Base-by-base conservation (phyloP, 768 basidiomycete species). In the Leucocoprinus birnbaumii region DNA sequence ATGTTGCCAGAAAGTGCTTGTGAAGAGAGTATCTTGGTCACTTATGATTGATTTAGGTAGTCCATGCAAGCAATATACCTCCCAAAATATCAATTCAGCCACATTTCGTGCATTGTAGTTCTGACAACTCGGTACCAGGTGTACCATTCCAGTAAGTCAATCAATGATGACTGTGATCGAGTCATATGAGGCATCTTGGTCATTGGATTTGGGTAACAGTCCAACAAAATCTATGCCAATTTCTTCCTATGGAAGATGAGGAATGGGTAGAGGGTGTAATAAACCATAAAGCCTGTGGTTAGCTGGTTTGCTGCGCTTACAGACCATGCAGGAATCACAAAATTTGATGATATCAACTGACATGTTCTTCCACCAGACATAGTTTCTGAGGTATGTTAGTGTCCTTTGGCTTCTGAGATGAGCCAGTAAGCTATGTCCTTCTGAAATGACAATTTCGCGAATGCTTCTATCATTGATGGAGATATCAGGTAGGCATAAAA, bases 281-380 rank as follows among this genome's bases (percentile, higher is more conserved):
- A 64, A 40, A 0, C 68, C 62, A 22, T 60, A 66, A 0, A 61
- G 67, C 21, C 58, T 58, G n/a, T 68, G 64, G 35, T 63, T 64
- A 0, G 21, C 13, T 0, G 59, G 63, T 31, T 68, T 68, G 2
- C 49, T 54, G n/a, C 53, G 34, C 24, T 47, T 51, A 38, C 64
- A 65, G 7, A 50, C 61, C 1, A 43, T 42, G 40, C 65, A 61
- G 58, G 70, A 13, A 59, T 70, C 66, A 63, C 71, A 73, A 43
- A 53, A 74, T 0, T 46, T 38, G 0, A 51, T 19, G 0, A 64
- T 51, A 26, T 76, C 71, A 0, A 18, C 3, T 0, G 53, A 58
- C 55, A 77, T 65, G 0, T 61, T 55, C 24, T 67, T 68, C 75
- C 75, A 75, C 72, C 73, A 76, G 2, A 71, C 66, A 22, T 70